Conservation (phyloP, 2,329 filamentous ascomycete species). For the Didymella keratinophila region DNA sequence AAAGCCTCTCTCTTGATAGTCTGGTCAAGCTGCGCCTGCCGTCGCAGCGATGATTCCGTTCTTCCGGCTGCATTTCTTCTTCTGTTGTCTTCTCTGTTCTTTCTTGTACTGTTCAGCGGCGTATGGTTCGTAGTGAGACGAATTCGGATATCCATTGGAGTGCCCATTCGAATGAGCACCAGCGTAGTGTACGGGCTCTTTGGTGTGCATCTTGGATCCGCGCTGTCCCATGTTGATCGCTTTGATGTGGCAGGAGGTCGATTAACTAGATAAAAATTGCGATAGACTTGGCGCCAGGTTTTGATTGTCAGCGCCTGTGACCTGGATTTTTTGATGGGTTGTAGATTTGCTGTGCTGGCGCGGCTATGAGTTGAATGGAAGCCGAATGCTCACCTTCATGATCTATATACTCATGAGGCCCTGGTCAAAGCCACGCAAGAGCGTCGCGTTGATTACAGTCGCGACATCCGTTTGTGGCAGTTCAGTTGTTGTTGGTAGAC, state of each 20-base stretch:
- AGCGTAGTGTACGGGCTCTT: not conserved
- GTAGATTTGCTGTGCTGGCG: not conserved
- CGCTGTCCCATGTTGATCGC: slow-evolving; percentile 7
- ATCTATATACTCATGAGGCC: not conserved
- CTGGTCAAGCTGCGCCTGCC: slow-evolving; percentile 7
- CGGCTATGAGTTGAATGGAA: not conserved
- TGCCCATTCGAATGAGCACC: not conserved
- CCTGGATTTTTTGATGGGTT: not conserved
- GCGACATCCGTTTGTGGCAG: not conserved
- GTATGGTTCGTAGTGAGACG: not conserved
- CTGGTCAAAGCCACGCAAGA: not conserved
- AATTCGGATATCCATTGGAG: not conserved
- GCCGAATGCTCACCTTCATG: too few relatives aligned
- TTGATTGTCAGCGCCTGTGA: not conserved
- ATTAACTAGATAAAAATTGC: too few relatives aligned
- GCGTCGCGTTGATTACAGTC: not conserved
- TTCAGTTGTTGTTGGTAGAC: not conserved
- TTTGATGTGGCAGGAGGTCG: not conserved
- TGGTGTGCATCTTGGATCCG: slow-evolving; percentile 5
- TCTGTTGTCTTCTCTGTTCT: slow-evolving; percentile 1
- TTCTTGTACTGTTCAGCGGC: not conserved
- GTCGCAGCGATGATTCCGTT: slow-evolving; percentile 9
- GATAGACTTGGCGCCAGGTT: not conserved
- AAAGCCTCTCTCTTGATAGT: not conserved
- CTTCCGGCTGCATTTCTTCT: slow-evolving; percentile 5